Evolutionary conservation across 2,329 filamentous ascomycete genomes (phyloP).

Genomic region (Phialophora tarda): DNA sequence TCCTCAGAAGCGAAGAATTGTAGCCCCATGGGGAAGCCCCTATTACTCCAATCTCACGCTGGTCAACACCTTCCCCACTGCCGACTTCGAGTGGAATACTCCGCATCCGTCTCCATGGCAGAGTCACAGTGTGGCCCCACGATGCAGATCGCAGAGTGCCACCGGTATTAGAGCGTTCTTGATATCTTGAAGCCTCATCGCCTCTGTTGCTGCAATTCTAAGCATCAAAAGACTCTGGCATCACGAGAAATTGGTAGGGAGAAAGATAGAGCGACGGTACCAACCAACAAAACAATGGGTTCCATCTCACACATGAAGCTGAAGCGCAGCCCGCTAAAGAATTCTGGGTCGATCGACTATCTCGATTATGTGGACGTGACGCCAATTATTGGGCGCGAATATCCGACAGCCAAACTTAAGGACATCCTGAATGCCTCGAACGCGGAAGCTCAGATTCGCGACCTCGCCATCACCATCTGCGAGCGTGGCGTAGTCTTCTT

Average conservation of each 20-base stretch:
- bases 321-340: conserved; percentile 41
- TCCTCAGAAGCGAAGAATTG: neutral
- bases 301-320: conserved; percentile 42
- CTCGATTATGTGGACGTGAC: conserved; percentile 44
- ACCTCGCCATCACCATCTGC: conserved; percentile 62
- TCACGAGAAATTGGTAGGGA: neutral
- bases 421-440: conserved; percentile 67
- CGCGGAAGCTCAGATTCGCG: conserved; percentile 66
- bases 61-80: conserved; percentile 16
- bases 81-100: conserved; percentile 16
- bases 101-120: conserved; percentile 9
- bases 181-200: conserved; percentile 8
- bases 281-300: conserved; percentile 17
- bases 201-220: neutral
- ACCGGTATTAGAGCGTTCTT: neutral
- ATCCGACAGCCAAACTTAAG: conserved; percentile 48
- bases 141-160: conserved; percentile 8
- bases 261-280: neutral
- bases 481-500: conserved; percentile 73
- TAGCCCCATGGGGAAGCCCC: conserved; percentile 20
- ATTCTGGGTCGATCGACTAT: conserved; percentile 33
- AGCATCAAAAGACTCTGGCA: neutral
- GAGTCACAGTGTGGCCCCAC: conserved; percentile 10
- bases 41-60: conserved; percentile 17
- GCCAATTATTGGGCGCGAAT: conserved; percentile 51